Base-by-base conservation (phyloP, 2,329 filamentous ascomycete genomes). In the Fusarium drepaniforme region DNA sequence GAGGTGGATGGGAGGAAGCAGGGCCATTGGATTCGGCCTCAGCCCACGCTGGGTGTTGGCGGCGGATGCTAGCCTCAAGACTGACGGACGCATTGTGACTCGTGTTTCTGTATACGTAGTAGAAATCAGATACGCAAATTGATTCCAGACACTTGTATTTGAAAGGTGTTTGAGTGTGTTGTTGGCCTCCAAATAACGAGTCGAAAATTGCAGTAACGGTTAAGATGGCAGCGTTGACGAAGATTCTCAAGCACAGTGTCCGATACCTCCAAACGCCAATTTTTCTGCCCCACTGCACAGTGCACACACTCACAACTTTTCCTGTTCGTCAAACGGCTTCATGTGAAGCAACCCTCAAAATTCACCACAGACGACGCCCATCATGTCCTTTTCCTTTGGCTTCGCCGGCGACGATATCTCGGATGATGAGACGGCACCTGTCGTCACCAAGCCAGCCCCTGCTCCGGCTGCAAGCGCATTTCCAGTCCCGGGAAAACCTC, bases 1-100 rank as follows among this genome's bases (percentile, higher is more conserved):
- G 11, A 99, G 89, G 3, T 93, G 94, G 58, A 98, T 93, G 0
- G 96, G 96, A 8, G 96, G 95, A 44, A 98, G 89, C 15, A 98
- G 89, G 46, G 94, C 94, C 81, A 93, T 84, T 6, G 84, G 83
- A 23, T 82, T 78, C 12, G 84, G 84, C 2, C 80, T 77, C 30
- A 87, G 77, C 38, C 82, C 81, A 40, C 73, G 80, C 28, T 80
- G 78, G 18, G 80, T 68, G 28, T 65, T 75, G 69, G 80, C 71
- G 38, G 85, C 83, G 9, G 85, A 84, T 28, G 87, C 86, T 35
- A 85, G 71, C 42, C 77, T 76, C 6, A 71, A 49, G 13, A 79
- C 21, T 25, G 81, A 78, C 9, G 74, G 67, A 44, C 77, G 80
- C 81, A 84, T 83, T 61, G 51, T 72, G 44, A 9, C 37, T 23